These are phyloP conservation scores for Aspergillus persii DNA, from an alignment of 2,329 filamentous ascomycete species.

Conservation along the genomic window DNA sequence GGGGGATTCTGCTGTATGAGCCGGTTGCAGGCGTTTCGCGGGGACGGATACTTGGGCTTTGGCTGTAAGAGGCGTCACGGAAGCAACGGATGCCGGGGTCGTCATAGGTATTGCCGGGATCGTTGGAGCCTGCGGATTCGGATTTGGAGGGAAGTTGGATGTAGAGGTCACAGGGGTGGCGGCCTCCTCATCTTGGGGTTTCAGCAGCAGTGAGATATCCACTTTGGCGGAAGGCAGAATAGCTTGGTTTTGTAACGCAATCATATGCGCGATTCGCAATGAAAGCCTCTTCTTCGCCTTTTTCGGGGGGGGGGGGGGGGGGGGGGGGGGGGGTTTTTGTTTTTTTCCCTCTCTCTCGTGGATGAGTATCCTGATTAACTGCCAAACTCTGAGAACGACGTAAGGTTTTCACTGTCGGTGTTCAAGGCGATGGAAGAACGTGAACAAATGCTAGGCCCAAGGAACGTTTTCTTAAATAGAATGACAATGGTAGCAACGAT, in stretches of 20 bases:
- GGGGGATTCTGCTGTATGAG: constrained; percentile 58
- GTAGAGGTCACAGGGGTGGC: constrained; percentile 27
- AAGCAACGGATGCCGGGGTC: constrained; percentile 23
- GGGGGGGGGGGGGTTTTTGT: no score
- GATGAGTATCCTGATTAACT: not conserved
- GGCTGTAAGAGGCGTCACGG: constrained; percentile 29
- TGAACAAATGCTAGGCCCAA: no score
- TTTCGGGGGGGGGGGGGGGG: no score
- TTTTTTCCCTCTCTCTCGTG: no score
- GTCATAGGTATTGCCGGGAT: constrained; percentile 25
- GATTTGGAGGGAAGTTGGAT: constrained; percentile 33
- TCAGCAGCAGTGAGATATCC: constrained; percentile 92
- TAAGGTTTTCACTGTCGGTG: not conserved
- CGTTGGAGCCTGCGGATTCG: constrained; percentile 28
- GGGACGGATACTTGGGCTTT: constrained; percentile 32
- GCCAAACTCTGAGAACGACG: not conserved
- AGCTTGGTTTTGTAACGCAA: constrained; percentile 41
- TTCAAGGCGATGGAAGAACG: no score
- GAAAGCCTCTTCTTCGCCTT: not conserved
- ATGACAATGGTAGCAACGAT: not conserved
- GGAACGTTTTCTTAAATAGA: not conserved
- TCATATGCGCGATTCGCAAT: constrained; percentile 40
- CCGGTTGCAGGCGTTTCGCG: constrained; percentile 44
- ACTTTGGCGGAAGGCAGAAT: constrained; percentile 63
- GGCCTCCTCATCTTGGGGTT: constrained; percentile 52